Base-by-base conservation (phyloP, 1,284 basidiomycete genomes). In the Somion occarium region DNA sequence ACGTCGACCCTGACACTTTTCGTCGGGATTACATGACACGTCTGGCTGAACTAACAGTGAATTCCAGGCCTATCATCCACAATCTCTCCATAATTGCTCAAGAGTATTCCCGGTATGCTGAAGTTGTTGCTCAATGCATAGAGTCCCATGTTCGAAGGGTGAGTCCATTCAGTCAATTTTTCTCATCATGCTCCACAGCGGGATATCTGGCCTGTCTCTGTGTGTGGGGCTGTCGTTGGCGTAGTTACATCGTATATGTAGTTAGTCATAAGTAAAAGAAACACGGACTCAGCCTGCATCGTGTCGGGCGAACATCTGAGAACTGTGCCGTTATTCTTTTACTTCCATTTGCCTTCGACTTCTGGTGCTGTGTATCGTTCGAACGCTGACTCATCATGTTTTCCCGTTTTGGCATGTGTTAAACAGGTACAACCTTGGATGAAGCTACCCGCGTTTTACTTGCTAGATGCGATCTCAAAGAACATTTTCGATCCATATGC, bases 31-130 rank as follows among this genome's bases (percentile, higher is more conserved):
- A 88, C 70, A 70, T 80, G 56, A 69, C 75, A 46, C 87, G 92
- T 53, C 83, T 98, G 53, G 76, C 83, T 62, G 82, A 89, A 59
- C 85, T 99, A 56, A 94, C 87, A 39, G 86, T 96, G 76, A 99
- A 99, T 72, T 97, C 94, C 59, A 88, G 95, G 65, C 91, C 93
- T 13, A 87, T 98, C 59, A 99, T 99, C 61, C 94, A 96, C 71
- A 83, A 82, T 56, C 74, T 99, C n/a, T 98, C 96, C 25, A 83
- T 96, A 76, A 82, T 93, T 62, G 95, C 97, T 30, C 89, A 93
- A 74, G 89, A 96, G 54, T 86, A 90, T 65, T 75, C 83, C 50
- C 83, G 88, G 55, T 78, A 86, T 71, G 85, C 91, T 58, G 82
- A 87, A 53, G 82, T 93, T 48, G 88, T 98, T 20, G 88, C 88